These are phyloP conservation scores for Climacium dendroides DNA, from an alignment of 225 moss, liverwort and hornwort species.

Conservation along the genomic window DNA sequence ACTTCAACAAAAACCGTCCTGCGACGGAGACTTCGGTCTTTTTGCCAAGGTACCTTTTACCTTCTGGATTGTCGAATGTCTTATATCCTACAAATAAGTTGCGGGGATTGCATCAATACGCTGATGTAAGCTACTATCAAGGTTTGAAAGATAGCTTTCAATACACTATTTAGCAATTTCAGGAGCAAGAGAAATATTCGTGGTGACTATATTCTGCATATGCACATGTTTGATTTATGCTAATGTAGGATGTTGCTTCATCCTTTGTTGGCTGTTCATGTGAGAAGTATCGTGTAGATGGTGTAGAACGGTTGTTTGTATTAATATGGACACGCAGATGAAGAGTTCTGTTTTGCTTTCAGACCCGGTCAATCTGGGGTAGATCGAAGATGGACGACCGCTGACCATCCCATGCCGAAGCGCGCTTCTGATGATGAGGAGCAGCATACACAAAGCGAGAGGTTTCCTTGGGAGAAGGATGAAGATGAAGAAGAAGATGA, in stretches of 20 bases:
- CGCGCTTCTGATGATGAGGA: slow-evolving; percentile 22
- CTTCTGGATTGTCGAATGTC: not conserved
- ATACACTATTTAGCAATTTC: not conserved
- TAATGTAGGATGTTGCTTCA: not conserved
- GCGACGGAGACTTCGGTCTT: slow-evolving; percentile 42
- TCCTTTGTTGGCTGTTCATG: not conserved
- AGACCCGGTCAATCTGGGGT: slow-evolving; percentile 39
- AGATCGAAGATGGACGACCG: slow-evolving; percentile 48
- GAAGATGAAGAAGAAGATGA: slow-evolving; percentile 16
- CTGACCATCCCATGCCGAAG: slow-evolving; percentile 63
- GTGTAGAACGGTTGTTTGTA: not conserved
- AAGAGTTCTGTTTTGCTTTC: not conserved
- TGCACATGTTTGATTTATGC: not conserved
- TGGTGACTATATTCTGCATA: not conserved
- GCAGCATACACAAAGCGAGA: slow-evolving; percentile 13
- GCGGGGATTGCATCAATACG: not conserved
- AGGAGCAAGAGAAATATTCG: not conserved
- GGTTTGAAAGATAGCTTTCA: not conserved
- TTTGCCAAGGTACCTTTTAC: slow-evolving; percentile 22
- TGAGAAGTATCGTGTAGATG: not conserved
- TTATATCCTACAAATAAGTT: not conserved
- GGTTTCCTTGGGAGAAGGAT: slow-evolving; percentile 78
- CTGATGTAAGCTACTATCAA: not conserved
- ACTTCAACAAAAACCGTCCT: slow-evolving; percentile 5
- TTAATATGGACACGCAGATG: not conserved